Evolutionary conservation across 1,284 basidiomycete species (phyloP).

Genomic region (Marasmius sp.): DNA sequence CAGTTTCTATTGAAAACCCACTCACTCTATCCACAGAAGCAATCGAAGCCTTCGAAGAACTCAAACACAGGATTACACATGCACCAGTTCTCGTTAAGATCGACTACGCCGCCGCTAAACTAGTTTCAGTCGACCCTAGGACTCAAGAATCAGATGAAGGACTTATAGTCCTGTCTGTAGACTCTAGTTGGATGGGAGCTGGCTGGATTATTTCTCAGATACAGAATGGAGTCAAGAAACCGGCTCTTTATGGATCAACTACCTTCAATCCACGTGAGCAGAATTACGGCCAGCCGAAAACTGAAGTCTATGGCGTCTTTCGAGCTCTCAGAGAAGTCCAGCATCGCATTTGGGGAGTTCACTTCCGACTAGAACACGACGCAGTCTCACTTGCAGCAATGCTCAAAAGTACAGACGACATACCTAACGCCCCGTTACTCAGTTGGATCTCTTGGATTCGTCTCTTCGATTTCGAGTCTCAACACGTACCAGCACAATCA

Average conservation of each 20-base stretch:
- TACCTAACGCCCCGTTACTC: slow-evolving; percentile 33
- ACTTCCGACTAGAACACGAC: slow-evolving; percentile 34
- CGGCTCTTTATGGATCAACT: slow-evolving; percentile 29
- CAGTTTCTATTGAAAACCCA: too few relatives aligned
- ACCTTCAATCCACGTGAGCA: slow-evolving; percentile 28
- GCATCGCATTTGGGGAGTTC: slow-evolving; percentile 30
- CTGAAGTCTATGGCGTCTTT: slow-evolving; percentile 36
- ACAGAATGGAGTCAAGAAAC: slow-evolving; percentile 18
- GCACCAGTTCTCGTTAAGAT: slow-evolving; percentile 27
- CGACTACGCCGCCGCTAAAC: slow-evolving; percentile 26
- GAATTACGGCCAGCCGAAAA: slow-evolving; percentile 30
- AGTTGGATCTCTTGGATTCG: slow-evolving; percentile 32
- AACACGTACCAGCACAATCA: slow-evolving; percentile 28
- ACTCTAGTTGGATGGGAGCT: slow-evolving; percentile 28
- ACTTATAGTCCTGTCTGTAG: slow-evolving; percentile 30
- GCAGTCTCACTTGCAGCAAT: slow-evolving; percentile 34
- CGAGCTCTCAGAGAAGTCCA: slow-evolving; percentile 29
- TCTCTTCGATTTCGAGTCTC: slow-evolving; percentile 30
- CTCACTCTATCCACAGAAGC: slow-evolving; percentile 7
- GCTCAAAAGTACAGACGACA: slow-evolving; percentile 29
- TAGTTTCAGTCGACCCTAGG: neutral
- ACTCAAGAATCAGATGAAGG: slow-evolving; percentile 20
- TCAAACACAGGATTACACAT: slow-evolving; percentile 24
- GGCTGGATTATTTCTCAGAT: slow-evolving; percentile 34
- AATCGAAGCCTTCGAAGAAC: slow-evolving; percentile 21